Evolutionary conservation across 1,139 yeast genomes (phyloP), one percentile per base, ranked within the genome.

Genomic region (Candida sanyaensis): DNA sequence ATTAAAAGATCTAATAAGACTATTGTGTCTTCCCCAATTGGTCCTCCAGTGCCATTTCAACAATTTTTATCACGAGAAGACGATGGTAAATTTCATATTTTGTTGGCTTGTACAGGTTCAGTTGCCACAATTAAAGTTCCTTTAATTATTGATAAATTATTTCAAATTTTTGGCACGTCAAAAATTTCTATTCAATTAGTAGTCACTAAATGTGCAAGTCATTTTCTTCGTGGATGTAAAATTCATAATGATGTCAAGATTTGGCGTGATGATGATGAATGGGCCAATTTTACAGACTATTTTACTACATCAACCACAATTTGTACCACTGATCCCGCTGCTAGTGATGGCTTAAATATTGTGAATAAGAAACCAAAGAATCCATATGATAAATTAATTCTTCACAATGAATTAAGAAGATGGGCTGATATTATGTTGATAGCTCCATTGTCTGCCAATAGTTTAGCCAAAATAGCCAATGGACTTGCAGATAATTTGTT

Each of bases 71-170:
- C 81, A 45, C 83, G 82, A 57, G 84, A 84, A 58, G 93, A 87
- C 61, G 95, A 87, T 62, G 84, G 84, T 36, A 91, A 91, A 61
- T 77, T 89, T 49, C 98, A 93, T 65, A 85, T 93, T 37, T 73
- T 93, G 48, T 73, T 93, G 39, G 98, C 96, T 17, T 96, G 96
- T 32, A 90, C 98, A 1, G 99, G 99, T 1, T 88, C 96, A 1
- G 97, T 93, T 5, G 99, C 99, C 5, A 89, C 98, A 2, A 90
- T 92, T 51, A 93, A 93, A 63, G 86, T 93, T 31, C 96, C 97
- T 0, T 66, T 87, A 55, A 88, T 91, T 41, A 87, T 91, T 55
- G 95, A 88, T 62, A 88, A 88, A 61, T 73, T 91, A 41, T 86
- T 85, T 62, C 88, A 88, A 63, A 75, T 84, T 21, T 90, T 85